Evolutionary conservation across 2,329 filamentous ascomycete genomes (phyloP), one percentile per base, ranked within the genome.

Genomic region (Myriosclerotinia curreyana): DNA sequence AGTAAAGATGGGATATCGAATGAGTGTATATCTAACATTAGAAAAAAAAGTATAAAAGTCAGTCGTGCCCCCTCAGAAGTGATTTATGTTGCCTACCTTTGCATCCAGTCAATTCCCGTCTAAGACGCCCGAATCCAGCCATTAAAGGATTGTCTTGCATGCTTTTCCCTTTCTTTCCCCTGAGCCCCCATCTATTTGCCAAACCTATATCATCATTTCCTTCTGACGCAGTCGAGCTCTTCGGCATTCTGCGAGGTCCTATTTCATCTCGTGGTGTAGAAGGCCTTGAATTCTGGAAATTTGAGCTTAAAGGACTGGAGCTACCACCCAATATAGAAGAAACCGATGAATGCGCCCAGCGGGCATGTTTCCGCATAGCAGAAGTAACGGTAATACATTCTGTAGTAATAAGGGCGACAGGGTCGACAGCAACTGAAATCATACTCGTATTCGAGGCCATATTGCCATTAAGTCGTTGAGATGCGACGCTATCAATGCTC

Each of bases 321-420:
- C 81, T 82, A 69, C 92, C 92, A 59, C 95, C 95, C 40, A 99
- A 82, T 66, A 99, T 99, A 61, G 94, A 94, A 46, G 95, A 92
- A 52, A 99, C 95, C 6, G 93, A 97, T 15, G 93, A 96, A 76
- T 98, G 93, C 55, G 92, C 92, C 82, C 94, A 98, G 69, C 95
- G 90, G 69, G 92, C 90, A 84, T 97, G 89, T 79, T 99, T 99
- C 74, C 96, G 93, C 84, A 99, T 97, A 66, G 93, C 92, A 67
- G 94, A 97, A 17, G 95, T 98, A 79, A 99, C 94, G 53, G 93
- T 94, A 75, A 98, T 98, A 77, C 95, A 99, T 87, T 99, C 95
- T 77, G 94, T 96, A 68, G 96, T 96, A 69, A 99, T 92, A 72
- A 99, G 81, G 56, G 92, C 93, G 64, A 96, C 88, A 1, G 93